These are phyloP conservation scores for Arabidopsis suecica DNA, from an alignment of 345 rosid genomes.

Conservation along the genomic window DNA sequence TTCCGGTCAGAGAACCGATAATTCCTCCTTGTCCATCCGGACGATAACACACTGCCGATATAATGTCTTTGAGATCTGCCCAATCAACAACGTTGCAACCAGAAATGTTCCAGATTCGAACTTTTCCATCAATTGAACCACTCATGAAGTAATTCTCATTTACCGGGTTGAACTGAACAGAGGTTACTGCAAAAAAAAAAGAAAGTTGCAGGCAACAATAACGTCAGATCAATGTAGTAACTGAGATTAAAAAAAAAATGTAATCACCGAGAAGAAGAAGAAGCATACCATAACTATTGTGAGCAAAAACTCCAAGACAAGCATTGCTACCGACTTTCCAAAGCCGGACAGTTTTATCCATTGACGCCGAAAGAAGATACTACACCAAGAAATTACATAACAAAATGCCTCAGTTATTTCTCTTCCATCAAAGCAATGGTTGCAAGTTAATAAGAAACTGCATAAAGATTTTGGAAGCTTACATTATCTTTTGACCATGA, in stretches of 20 bases:
- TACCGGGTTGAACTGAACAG: conserved; percentile 81
- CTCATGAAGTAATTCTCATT: conserved; percentile 76
- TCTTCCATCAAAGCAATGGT: conserved; percentile 23
- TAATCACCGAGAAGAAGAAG: conserved; percentile 29
- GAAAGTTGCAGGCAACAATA: conserved; percentile 26
- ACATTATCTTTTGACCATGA: conserved; percentile 84
- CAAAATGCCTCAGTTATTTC: conserved; percentile 7
- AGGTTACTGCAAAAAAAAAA: conserved; percentile 62
- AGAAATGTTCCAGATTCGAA: conserved; percentile 77
- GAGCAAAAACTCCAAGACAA: conserved; percentile 71
- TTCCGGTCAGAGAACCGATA: conserved; percentile 61
- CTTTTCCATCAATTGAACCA: conserved; percentile 86
- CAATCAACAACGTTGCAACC: conserved; percentile 80
- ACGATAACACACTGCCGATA: conserved; percentile 85
- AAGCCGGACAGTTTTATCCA: conserved; percentile 75
- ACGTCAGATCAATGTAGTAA: conserved; percentile 27
- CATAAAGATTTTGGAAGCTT: conserved; percentile 39
- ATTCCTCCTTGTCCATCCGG: conserved; percentile 79
- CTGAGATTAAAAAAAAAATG: neutral
- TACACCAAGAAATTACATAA: conserved; percentile 48
- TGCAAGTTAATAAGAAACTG: neutral
- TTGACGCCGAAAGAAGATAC: conserved; percentile 80
- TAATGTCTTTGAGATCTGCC: conserved; percentile 72
- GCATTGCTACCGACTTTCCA: conserved; percentile 69
- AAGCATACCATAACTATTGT: conserved; percentile 72